Evolutionary conservation across 2,329 filamentous ascomycete species (phyloP).

Genomic region (Pseudonectria foliicola): DNA sequence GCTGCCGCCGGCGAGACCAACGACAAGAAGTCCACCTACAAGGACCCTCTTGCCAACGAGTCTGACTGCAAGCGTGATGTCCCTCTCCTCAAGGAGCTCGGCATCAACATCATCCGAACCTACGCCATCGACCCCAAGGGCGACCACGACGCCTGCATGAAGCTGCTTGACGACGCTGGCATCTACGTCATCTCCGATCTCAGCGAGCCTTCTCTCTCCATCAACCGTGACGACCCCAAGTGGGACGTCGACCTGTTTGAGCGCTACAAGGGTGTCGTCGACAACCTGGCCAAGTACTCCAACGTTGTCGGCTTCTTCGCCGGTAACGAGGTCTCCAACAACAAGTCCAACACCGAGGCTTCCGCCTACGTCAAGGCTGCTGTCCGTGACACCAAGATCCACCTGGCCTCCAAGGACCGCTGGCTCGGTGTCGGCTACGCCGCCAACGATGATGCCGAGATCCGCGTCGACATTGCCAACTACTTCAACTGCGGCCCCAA

Average conservation of each 20-base stretch:
- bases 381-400: conserved; percentile 89
- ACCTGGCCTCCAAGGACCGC: conserved; percentile 77
- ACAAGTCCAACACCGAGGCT: conserved; percentile 77
- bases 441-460: conserved; percentile 82
- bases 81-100: conserved; percentile 67
- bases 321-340: conserved; percentile 94
- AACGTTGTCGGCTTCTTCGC: conserved; percentile 98
- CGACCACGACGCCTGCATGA: conserved; percentile 82
- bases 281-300: conserved; percentile 71
- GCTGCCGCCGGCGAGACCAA: conserved; percentile 46
- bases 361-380: conserved; percentile 97
- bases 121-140: conserved; percentile 80
- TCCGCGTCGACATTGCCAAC: conserved; percentile 73
- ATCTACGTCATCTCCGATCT: conserved; percentile 96
- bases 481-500: conserved; percentile 87
- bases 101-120: conserved; percentile 89
- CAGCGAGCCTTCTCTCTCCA: conserved; percentile 71
- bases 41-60: conserved; percentile 73
- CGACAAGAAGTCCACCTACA: conserved; percentile 50
- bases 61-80: conserved; percentile 76
- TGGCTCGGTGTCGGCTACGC: conserved; percentile 88
- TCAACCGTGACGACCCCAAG: conserved; percentile 69
- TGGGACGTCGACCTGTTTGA: conserved; percentile 76
- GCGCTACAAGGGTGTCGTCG: conserved; percentile 79
- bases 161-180: conserved; percentile 68